These are phyloP conservation scores for Pythium dissotocum DNA, from an alignment of 352 stramenopile species.

Conservation along the genomic window DNA sequence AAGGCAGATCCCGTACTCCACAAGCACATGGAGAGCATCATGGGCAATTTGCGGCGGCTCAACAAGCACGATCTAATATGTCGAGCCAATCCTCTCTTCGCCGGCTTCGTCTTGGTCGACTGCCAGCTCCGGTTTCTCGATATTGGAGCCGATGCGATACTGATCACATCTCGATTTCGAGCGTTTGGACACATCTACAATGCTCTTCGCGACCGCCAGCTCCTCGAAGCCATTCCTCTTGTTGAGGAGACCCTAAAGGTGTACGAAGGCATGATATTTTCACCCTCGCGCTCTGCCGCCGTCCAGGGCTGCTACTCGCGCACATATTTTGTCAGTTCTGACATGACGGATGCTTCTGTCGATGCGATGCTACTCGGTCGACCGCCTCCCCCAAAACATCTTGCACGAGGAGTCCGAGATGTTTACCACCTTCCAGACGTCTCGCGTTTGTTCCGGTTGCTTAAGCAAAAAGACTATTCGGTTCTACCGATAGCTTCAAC, in stretches of 20 bases:
- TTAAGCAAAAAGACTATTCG: neutral
- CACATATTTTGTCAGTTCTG: constrained; percentile 29
- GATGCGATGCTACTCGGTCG: constrained; percentile 15
- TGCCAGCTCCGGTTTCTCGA: constrained; percentile 32
- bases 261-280: neutral
- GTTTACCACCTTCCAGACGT: neutral
- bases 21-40: neutral
- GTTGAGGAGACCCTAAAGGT: constrained; percentile 20
- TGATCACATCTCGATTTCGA: constrained; percentile 28
- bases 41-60: neutral
- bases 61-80: constrained; percentile 17
- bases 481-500: neutral
- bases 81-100: constrained; percentile 32
- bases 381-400: neutral
- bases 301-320: constrained; percentile 26
- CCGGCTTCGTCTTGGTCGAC: constrained; percentile 31
- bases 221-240: constrained; percentile 23
- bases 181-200: constrained; percentile 33
- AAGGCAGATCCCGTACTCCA: neutral
- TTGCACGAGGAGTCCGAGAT: neutral
- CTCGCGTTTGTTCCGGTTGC: neutral
- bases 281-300: neutral
- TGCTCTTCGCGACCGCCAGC: constrained; percentile 21
- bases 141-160: constrained; percentile 22
- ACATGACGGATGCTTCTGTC: constrained; percentile 27